Evolutionary conservation across 2,329 filamentous ascomycete species (phyloP).

Genomic region (Aspergillus jensenii): DNA sequence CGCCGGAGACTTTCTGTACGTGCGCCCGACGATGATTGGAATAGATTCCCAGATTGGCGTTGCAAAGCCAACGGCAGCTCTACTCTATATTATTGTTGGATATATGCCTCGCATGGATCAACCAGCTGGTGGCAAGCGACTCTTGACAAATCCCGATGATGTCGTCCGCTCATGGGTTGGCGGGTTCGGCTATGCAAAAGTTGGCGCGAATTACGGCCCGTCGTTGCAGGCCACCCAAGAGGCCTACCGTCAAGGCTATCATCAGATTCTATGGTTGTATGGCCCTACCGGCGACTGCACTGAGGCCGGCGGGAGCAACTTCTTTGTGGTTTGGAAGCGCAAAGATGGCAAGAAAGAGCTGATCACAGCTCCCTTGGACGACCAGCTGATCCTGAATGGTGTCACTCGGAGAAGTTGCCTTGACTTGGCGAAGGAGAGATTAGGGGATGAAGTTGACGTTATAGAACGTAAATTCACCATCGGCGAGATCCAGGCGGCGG

Average conservation of each 20-base stretch:
- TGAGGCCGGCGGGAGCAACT: constrained; percentile 85
- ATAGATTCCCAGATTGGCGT: constrained; percentile 76
- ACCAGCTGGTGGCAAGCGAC: constrained; percentile 32
- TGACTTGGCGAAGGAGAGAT: constrained; percentile 58
- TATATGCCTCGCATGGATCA: constrained; percentile 34
- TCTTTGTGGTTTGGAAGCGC: constrained; percentile 72
- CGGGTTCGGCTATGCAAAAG: constrained; percentile 84
- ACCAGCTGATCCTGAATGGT: constrained; percentile 78
- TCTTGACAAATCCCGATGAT: constrained; percentile 70
- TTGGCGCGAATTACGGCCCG: constrained; percentile 88
- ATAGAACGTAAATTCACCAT: constrained; percentile 80
- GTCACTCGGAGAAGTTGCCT: constrained; percentile 75
- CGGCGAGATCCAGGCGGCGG: constrained; percentile 67
- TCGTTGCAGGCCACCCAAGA: constrained; percentile 72
- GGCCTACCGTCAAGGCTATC: constrained; percentile 69
- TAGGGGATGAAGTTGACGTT: constrained; percentile 66
- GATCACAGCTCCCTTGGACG: constrained; percentile 76
- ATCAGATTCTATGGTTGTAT: constrained; percentile 88
- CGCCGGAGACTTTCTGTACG: constrained; percentile 63
- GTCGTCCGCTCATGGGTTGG: constrained; percentile 86
- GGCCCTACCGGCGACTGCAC: constrained; percentile 72
- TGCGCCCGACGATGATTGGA: constrained; percentile 81
- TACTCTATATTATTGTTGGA: constrained; percentile 61
- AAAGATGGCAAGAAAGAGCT: constrained; percentile 61
- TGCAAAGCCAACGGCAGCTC: background rate